Evolutionary conservation across 2,329 filamentous ascomycete species (phyloP).

Genomic region (Hypoxylon sp.): DNA sequence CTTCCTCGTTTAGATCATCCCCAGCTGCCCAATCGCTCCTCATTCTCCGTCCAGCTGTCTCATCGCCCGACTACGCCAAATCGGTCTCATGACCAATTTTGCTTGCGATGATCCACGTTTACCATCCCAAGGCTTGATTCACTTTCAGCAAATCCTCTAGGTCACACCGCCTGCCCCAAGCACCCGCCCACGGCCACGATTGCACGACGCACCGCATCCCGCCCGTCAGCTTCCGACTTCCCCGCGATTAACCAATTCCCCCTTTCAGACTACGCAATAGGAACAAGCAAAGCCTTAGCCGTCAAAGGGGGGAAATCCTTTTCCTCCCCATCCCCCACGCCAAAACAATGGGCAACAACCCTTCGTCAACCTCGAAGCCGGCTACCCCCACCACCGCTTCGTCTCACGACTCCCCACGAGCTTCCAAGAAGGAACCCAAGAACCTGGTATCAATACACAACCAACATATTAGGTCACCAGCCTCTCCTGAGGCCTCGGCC

Average conservation of each 20-base stretch:
- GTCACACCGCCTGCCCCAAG: slow-evolving; percentile 44
- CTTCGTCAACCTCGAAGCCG: slow-evolving; percentile 60
- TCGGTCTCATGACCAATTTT: slow-evolving; percentile 52
- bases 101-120: slow-evolving; percentile 51
- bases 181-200: slow-evolving; percentile 38
- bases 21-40: slow-evolving; percentile 42
- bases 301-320: slow-evolving; percentile 36
- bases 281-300: slow-evolving; percentile 29
- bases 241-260: slow-evolving; percentile 40
- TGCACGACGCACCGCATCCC: slow-evolving; percentile 43
- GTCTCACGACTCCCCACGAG: slow-evolving; percentile 54
- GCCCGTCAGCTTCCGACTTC: slow-evolving; percentile 47
- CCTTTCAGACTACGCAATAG: slow-evolving; percentile 22
- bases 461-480: slow-evolving; percentile 66
- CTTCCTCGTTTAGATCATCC: slow-evolving; percentile 46
- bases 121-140: slow-evolving; percentile 39
- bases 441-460: slow-evolving; percentile 70
- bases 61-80: slow-evolving; percentile 45
- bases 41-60: slow-evolving; percentile 40
- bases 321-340: slow-evolving; percentile 38
- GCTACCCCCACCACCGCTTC: slow-evolving; percentile 54
- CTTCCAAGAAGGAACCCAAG: slow-evolving; percentile 62
- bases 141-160: slow-evolving; percentile 33
- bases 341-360: slow-evolving; percentile 63
- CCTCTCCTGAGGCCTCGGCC: slow-evolving; percentile 73